Percentiles rank a stretch among this genome's conserved stretches.
phyloP scores from a whole-genome alignment of 192 early-diverging fungal genomes.

The Physocladia obscura region DNA sequence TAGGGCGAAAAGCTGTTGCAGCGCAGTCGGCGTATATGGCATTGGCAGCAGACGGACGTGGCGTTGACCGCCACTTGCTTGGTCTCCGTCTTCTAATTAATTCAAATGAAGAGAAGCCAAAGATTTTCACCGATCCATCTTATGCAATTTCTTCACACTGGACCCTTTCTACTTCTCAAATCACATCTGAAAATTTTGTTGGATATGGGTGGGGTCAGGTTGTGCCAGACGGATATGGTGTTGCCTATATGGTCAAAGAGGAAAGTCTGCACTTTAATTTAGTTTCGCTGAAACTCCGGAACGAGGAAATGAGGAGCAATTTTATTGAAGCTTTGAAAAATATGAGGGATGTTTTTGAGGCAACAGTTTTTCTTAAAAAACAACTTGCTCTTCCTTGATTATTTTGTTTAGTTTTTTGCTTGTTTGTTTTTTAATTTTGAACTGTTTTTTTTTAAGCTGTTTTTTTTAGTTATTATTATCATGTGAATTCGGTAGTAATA shows the following conservation, averaged over 20 bases:
- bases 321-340: constrained; percentile 86
- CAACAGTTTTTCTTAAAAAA: too few relatives aligned
- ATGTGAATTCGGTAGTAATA: too few relatives aligned
- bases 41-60: constrained; percentile 74
- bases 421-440: too few relatives aligned
- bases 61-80: constrained; percentile 91
- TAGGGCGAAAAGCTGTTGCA: constrained; percentile 75
- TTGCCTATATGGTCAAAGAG: constrained; percentile 93
- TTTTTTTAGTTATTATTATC: too few relatives aligned
- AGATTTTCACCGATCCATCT: constrained; percentile 84
- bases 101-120: constrained; percentile 74
- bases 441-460: too few relatives aligned
- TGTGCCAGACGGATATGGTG: constrained; percentile 85
- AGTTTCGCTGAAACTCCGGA: constrained; percentile 67
- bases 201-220: constrained; percentile 83
- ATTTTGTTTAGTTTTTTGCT: too few relatives aligned
- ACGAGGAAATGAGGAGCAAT: constrained; percentile 72
- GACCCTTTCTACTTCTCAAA: constrained; percentile 89
- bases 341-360: constrained; percentile 75
- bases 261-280: constrained; percentile 85
- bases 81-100: constrained; percentile 72
- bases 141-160: constrained; percentile 81
- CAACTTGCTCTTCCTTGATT: too few relatives aligned
- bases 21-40: constrained; percentile 82
- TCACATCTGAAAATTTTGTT: constrained; percentile 86